A percentile compares a stretch with the other conserved stretches of the same genome.
These are phyloP conservation scores for Linanthus parryae DNA, from an alignment of 148 eudicot genomes.

Conservation along the genomic window DNA sequence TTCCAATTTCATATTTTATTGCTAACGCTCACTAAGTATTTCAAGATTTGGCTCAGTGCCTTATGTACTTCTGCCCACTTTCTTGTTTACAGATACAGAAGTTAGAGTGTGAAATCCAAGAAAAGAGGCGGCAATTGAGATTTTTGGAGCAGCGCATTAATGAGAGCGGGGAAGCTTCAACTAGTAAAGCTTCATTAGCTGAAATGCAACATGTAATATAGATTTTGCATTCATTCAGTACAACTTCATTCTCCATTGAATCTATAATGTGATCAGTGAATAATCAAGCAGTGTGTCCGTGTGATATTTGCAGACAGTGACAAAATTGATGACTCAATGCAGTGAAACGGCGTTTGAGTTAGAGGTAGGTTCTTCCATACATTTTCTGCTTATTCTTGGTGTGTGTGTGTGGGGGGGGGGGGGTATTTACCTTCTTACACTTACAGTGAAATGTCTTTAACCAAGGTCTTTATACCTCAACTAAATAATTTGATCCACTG, in stretches of 20 bases:
- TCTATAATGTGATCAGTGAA: too few species aligned
- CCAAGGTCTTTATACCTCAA: background rate
- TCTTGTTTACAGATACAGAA: conserved; percentile 48
- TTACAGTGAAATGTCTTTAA: too few species aligned
- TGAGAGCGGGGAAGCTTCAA: conserved; percentile 73
- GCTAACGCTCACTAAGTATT: background rate
- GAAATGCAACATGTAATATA: conserved; percentile 82
- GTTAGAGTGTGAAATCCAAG: conserved; percentile 78
- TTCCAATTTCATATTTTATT: too few species aligned
- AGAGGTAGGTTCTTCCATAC: conserved; percentile 43
- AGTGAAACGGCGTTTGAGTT: conserved; percentile 81
- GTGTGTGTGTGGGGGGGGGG: too few species aligned
- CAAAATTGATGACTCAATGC: conserved; percentile 71
- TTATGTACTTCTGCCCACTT: background rate
- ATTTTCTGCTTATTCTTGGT: background rate
- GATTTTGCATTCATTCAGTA: conserved; percentile 1
- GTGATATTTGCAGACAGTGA: conserved; percentile 56
- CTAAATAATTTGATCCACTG: conserved; percentile 10
- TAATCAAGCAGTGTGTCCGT: too few species aligned
- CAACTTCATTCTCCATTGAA: too few species aligned
- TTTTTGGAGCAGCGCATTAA: conserved; percentile 69
- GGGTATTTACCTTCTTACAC: too few species aligned
- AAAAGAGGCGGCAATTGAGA: conserved; percentile 78
- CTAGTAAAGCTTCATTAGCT: conserved; percentile 63
- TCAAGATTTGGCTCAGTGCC: too few species aligned